Conservation (phyloP, 495 filamentous ascomycete genomes). For the Stereocaulon alpinum region DNA sequence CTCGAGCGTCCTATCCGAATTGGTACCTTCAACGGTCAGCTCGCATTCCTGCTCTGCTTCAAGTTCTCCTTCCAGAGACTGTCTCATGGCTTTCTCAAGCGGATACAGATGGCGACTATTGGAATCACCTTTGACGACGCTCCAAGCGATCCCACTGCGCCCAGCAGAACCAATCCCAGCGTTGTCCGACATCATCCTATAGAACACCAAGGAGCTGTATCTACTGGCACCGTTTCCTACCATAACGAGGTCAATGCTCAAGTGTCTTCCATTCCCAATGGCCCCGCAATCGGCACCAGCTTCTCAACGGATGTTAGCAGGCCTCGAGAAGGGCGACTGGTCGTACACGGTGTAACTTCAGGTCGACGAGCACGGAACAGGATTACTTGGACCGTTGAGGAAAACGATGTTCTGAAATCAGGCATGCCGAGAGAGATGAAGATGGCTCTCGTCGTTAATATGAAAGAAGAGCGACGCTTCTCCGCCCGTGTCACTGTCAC, state of each 20-base stretch:
- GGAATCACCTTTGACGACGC: conserved; percentile 6
- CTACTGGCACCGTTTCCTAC: conserved; percentile 1
- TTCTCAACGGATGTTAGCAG: too few relatives aligned
- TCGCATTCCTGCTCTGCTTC: background rate
- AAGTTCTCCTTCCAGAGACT: conserved; percentile 3
- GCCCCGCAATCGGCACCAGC: too few relatives aligned
- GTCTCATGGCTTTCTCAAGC: background rate
- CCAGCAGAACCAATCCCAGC: background rate
- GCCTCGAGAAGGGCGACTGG: too few relatives aligned
- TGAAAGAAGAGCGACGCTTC: too few relatives aligned
- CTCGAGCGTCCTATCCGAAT: conserved; percentile 2
- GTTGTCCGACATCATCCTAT: background rate
- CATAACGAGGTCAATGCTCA: background rate
- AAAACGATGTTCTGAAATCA: too few relatives aligned
- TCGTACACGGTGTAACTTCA: too few relatives aligned
- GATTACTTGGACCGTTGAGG: too few relatives aligned
- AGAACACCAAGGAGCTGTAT: conserved; percentile 1
- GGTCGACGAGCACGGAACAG: too few relatives aligned
- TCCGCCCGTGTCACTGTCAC: too few relatives aligned
- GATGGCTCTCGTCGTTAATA: too few relatives aligned
- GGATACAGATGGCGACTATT: background rate
- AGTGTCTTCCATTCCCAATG: too few relatives aligned
- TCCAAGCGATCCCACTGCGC: background rate
- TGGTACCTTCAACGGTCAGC: conserved; percentile 1
- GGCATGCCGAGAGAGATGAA: too few relatives aligned